phyloP scores from a whole-genome alignment of 371 early-diverging fungal genomes.

The Zychaea mexicana region DNA sequence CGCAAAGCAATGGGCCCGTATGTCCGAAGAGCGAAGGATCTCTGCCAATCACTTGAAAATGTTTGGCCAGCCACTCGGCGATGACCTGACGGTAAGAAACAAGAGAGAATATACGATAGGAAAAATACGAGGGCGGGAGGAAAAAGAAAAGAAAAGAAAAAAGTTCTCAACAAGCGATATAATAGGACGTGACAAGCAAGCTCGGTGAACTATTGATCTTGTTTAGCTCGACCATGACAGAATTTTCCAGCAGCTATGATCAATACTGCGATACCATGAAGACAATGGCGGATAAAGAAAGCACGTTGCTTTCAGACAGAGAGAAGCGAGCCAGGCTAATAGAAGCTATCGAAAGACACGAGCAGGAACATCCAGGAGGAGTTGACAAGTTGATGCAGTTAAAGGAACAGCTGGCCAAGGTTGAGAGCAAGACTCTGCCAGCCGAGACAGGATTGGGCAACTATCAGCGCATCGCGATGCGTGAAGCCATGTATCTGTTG shows the following conservation, averaged over 20 bases:
- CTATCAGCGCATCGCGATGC: constrained; percentile 38
- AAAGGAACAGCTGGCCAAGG: constrained; percentile 31
- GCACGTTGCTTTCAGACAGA: constrained; percentile 19
- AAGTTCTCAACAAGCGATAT: background rate
- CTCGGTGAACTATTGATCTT: constrained; percentile 27
- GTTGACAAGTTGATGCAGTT: constrained; percentile 30
- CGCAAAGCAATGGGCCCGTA: constrained; percentile 18
- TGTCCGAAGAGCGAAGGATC: constrained; percentile 35
- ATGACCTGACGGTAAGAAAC: constrained; percentile 39
- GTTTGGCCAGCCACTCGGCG: constrained; percentile 40
- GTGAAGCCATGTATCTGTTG: constrained; percentile 42
- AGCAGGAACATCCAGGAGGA: constrained; percentile 27
- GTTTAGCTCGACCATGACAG: constrained; percentile 34
- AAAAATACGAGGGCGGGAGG: background rate
- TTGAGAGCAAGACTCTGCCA: constrained; percentile 23
- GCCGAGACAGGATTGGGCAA: constrained; percentile 41
- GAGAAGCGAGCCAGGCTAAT: constrained; percentile 32
- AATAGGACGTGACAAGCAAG: constrained; percentile 40
- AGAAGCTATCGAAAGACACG: constrained; percentile 32
- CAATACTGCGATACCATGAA: constrained; percentile 43
- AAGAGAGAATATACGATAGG: background rate
- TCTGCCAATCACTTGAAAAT: constrained; percentile 34
- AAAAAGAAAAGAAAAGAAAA: background rate
- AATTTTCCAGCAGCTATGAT: constrained; percentile 38
- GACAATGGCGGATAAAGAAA: constrained; percentile 35